Percentiles rank a stretch among this genome's conserved stretches.
phyloP scores from a whole-genome alignment of 129 eudicot genomes.

The Saussurea involucrata region DNA sequence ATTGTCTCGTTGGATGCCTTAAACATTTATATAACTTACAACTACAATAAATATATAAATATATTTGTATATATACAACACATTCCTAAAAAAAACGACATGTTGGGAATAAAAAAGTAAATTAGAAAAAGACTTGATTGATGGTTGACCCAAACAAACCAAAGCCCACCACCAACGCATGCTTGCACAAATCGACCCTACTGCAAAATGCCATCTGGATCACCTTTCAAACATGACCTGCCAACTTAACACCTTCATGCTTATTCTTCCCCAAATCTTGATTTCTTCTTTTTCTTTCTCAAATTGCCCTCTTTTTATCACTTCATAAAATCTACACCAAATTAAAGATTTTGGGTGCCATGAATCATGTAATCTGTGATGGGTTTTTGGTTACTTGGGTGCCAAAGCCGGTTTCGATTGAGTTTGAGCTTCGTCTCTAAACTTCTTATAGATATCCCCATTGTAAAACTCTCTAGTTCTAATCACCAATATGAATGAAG shows the following conservation, averaged over 20 bases:
- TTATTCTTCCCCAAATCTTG: too few relatives aligned
- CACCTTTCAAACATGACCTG: background rate
- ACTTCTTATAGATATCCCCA: constrained; percentile 48
- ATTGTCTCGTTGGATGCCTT: background rate
- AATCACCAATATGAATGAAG: constrained; percentile 43
- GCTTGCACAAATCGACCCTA: background rate
- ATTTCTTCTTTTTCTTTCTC: background rate
- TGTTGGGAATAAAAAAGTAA: background rate
- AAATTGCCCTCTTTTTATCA: background rate
- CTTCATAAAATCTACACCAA: background rate
- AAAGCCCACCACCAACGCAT: background rate
- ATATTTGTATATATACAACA: background rate
- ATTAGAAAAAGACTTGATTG: background rate
- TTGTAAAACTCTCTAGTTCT: constrained; percentile 49
- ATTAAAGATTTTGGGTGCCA: background rate
- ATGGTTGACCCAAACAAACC: background rate
- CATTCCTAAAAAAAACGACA: background rate
- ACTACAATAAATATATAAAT: too few relatives aligned
- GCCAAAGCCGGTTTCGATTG: background rate
- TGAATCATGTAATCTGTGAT: background rate
- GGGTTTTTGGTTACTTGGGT: background rate
- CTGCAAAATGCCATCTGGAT: background rate
- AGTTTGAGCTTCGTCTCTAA: constrained; percentile 22
- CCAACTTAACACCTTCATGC: background rate
- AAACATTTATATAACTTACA: too few relatives aligned